Conservation (phyloP, 768 basidiomycete species). For the Leccinum truebloodii region DNA sequence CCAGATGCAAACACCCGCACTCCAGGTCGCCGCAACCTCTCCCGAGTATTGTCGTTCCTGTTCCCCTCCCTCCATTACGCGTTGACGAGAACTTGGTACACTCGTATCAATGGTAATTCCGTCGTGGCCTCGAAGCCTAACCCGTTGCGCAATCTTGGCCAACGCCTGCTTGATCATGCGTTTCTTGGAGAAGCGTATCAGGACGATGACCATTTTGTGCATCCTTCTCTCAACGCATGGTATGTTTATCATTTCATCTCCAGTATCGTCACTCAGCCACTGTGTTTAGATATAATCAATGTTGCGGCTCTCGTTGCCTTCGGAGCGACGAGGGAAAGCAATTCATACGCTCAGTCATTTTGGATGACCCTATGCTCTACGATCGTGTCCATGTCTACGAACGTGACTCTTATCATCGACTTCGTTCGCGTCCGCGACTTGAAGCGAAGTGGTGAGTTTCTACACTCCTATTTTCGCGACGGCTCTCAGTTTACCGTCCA, state of each 20-base stretch:
- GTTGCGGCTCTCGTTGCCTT: constrained; percentile 59
- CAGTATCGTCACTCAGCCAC: background rate
- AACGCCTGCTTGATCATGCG: constrained; percentile 66
- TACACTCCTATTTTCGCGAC: background rate
- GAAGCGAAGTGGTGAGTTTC: constrained; percentile 52
- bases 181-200: constrained; percentile 71
- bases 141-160: constrained; percentile 63
- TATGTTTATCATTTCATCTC: constrained; percentile 31
- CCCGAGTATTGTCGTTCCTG: constrained; percentile 9
- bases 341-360: constrained; percentile 60
- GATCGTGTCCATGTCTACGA: constrained; percentile 26
- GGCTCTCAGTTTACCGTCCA: background rate
- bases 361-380: constrained; percentile 60
- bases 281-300: constrained; percentile 63
- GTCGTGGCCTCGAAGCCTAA: constrained; percentile 53
- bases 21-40: background rate
- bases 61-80: constrained; percentile 56
- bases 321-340: constrained; percentile 61
- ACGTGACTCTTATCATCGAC: constrained; percentile 25
- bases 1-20: background rate
- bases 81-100: constrained; percentile 74
- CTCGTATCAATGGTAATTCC: constrained; percentile 45
- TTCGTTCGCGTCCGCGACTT: constrained; percentile 61
- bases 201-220: constrained; percentile 60
- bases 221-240: constrained; percentile 74